Evolutionary conservation across 2,329 filamentous ascomycete species (phyloP), one percentile per base, ranked within the genome.

Genomic region (Lasiodiplodia sp.): DNA sequence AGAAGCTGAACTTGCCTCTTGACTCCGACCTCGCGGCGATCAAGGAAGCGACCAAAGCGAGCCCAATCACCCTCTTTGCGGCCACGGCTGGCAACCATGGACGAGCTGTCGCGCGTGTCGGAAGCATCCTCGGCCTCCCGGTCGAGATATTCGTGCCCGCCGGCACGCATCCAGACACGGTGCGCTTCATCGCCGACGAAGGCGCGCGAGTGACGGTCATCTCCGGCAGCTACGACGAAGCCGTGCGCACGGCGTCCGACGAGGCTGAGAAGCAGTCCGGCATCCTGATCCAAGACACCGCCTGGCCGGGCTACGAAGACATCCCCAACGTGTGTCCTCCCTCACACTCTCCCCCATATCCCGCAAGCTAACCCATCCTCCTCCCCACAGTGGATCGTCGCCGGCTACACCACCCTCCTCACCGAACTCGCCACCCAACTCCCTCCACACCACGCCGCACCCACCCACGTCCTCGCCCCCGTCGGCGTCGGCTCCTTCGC

Each of bases 51-150:
- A 31, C 31, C 12, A 5, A 49, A 4, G 14, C 51, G 7, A 4
- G 34, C 72, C 72, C 74, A 0, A 72, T 88, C 34, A 79, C 74
- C 0, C 74, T 91, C 0, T 83, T 88, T 56, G 87, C 90, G 0
- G 87, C 88, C 0, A 92, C 90, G 0, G 90, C 92, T 52, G 91
- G 91, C 0, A 93, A 93, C 71, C 90, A 91, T 81, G 91, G 91
- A 0, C 82, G 90, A 0, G 91, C 91, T 0, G 85, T 92, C 2
- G 89, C 90, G 0, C 82, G 85, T 11, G 91, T 93, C 86, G 89
- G 85, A 0, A 79, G 77, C 40, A 80, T 87, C 11, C 79, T 93
- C 14, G 83, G 79, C 0, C 75, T 92, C 0, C 72, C 79, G 0
- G 83, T 83, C 0, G 78, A 80, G 16, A 87, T 93, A 4, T 89